Conservation (phyloP, 1,284 basidiomycete species). For the Cutaneotrichosporon sp. region DNA sequence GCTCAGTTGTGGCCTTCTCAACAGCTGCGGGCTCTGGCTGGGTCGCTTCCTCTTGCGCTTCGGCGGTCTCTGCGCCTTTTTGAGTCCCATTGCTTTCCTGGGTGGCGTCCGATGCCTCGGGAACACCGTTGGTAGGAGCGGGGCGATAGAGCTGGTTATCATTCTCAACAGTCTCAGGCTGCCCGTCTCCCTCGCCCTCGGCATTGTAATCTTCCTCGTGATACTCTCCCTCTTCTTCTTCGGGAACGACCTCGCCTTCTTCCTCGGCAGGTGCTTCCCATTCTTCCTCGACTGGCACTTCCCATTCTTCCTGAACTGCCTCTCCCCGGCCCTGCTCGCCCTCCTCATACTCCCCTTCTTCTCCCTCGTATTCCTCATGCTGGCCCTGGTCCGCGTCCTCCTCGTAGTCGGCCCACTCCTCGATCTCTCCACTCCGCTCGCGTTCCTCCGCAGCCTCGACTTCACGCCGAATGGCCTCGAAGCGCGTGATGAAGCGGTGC, state of each 20-base stretch:
- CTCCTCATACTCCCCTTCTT: slow-evolving; percentile 7
- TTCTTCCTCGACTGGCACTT: neutral
- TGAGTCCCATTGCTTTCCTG: too few species aligned
- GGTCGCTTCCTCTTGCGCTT: neutral
- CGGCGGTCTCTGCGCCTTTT: neutral
- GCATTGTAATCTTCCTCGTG: neutral
- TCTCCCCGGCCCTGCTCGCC: slow-evolving; percentile 1
- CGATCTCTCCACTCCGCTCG: slow-evolving; percentile 10
- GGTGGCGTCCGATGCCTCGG: neutral
- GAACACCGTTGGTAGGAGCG: neutral
- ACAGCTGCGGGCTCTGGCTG: too few species aligned
- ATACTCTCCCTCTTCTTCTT: neutral
- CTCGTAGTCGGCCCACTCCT: slow-evolving; percentile 9
- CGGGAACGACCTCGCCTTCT: neutral
- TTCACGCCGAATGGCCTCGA: slow-evolving; percentile 38
- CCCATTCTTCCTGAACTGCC: neutral
- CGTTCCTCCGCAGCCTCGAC: slow-evolving; percentile 57
- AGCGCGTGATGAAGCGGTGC: slow-evolving; percentile 39
- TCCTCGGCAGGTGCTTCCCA: neutral
- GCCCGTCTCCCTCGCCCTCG: neutral
- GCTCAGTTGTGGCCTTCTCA: neutral
- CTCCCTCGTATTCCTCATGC: neutral
- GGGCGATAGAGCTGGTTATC: neutral
- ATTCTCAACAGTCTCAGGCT: neutral
- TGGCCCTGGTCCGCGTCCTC: slow-evolving; percentile 6